These are phyloP conservation scores for Datisca glomerata DNA, from an alignment of 306 rosid genomes.

Conservation along the genomic window DNA sequence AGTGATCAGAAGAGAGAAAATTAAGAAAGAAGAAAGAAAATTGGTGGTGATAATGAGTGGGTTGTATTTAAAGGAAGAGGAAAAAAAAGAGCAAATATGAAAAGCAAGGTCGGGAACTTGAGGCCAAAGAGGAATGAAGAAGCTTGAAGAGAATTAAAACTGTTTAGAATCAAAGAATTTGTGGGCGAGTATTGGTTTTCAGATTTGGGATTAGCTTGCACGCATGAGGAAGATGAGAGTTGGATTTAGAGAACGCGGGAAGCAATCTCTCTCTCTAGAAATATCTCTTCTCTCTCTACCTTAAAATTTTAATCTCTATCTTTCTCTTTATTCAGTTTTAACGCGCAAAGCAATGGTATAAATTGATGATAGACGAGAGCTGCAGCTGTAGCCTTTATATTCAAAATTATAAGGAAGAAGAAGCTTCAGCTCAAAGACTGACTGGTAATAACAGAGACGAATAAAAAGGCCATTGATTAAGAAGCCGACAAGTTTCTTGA, in stretches of 20 bases:
- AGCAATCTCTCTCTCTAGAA: slow-evolving; percentile 33
- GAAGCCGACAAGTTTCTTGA: background rate
- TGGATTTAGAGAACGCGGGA: slow-evolving; percentile 54
- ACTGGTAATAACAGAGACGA: background rate
- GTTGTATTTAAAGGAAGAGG: background rate
- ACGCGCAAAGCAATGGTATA: slow-evolving; percentile 37
- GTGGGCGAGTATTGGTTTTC: slow-evolving; percentile 8
- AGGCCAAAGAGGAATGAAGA: slow-evolving; percentile 35
- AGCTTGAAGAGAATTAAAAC: slow-evolving; percentile 41
- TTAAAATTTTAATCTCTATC: slow-evolving; percentile 5
- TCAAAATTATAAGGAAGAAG: background rate
- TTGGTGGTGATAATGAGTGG: slow-evolving; percentile 9
- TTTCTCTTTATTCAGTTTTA: slow-evolving; percentile 18
- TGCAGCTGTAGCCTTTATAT: background rate
- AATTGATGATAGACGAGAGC: background rate
- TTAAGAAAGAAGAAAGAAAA: slow-evolving; percentile 21
- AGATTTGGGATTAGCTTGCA: slow-evolving; percentile 67
- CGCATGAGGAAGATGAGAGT: slow-evolving; percentile 47
- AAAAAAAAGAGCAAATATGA: slow-evolving; percentile 2
- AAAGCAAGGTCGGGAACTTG: slow-evolving; percentile 5
- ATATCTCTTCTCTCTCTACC: slow-evolving; percentile 12
- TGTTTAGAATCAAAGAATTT: slow-evolving; percentile 23
- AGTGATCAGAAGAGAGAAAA: background rate
- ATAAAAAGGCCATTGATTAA: background rate
- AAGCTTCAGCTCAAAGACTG: slow-evolving; percentile 18